These are phyloP conservation scores for Myxozyma vanderwaltii DNA, from an alignment of 805 yeast genomes.

Conservation along the genomic window DNA sequence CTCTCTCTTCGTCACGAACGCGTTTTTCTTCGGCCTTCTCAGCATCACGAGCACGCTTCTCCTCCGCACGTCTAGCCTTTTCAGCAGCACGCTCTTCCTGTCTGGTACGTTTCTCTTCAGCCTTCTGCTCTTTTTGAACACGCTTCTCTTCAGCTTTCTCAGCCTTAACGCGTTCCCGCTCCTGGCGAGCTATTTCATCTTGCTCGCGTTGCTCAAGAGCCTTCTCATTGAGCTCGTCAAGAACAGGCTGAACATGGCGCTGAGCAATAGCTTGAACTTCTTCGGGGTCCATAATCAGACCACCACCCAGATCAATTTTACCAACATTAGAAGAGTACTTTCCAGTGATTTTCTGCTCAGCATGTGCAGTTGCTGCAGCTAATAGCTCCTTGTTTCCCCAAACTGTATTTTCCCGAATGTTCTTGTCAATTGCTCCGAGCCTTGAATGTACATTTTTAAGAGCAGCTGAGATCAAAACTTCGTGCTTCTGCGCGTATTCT, in stretches of 20 bases:
- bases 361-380: constrained; percentile 73
- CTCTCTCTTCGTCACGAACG: constrained; percentile 4
- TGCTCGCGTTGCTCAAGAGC: constrained; percentile 66
- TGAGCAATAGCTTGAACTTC: constrained; percentile 82
- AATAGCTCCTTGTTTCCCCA: constrained; percentile 58
- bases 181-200: constrained; percentile 33
- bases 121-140: constrained; percentile 21
- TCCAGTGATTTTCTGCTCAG: constrained; percentile 62
- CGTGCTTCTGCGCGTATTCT: constrained; percentile 30
- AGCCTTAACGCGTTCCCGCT: constrained; percentile 31
- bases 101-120: constrained; percentile 15
- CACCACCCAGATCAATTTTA: constrained; percentile 83
- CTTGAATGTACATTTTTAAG: constrained; percentile 51
- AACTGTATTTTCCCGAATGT: constrained; percentile 47
- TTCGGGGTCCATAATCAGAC: constrained; percentile 68
- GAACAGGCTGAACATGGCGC: constrained; percentile 78
- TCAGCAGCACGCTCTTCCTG: constrained; percentile 21
- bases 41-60: constrained; percentile 16
- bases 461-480: constrained; percentile 55
- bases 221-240: constrained; percentile 68
- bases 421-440: constrained; percentile 47
- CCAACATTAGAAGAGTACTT: constrained; percentile 57
- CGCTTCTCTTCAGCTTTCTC: constrained; percentile 31
- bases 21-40: constrained; percentile 20
- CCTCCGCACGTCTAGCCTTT: constrained; percentile 11